Evolutionary conservation across 192 early-diverging fungal species (phyloP).

Genomic region (Backusella liffmaniae): DNA sequence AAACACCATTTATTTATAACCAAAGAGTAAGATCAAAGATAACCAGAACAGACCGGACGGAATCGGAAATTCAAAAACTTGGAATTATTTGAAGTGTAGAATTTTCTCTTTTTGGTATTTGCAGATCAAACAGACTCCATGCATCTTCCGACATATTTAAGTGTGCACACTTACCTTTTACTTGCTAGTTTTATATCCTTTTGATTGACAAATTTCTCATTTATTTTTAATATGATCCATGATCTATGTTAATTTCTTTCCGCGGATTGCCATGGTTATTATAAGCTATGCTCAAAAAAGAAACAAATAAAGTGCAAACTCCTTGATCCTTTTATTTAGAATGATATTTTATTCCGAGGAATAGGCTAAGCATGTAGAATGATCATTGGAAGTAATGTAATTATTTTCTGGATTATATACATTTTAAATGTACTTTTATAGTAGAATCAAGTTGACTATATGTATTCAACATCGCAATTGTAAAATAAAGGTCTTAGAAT

Average conservation of each 20-base stretch:
- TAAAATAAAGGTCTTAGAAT: not conserved
- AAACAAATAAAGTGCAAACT: not conserved
- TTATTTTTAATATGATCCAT: not conserved
- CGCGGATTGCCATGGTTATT: not conserved
- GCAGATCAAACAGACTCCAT: not conserved
- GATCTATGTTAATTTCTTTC: not conserved
- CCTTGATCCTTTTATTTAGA: not conserved
- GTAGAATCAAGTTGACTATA: not conserved
- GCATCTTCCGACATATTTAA: not conserved
- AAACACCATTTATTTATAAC: too few relatives aligned
- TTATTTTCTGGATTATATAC: not conserved
- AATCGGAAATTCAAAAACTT: conserved; percentile 1
- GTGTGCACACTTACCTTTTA: not conserved
- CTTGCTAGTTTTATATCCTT: not conserved
- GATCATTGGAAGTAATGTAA: not conserved
- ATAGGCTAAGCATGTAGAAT: not conserved
- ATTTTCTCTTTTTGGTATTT: not conserved
- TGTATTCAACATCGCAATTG: not conserved
- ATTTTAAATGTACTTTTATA: not conserved
- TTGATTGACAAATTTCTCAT: not conserved
- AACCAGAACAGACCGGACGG: not conserved
- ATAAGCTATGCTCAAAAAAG: not conserved
- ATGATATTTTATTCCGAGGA: not conserved
- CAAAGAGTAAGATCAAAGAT: not conserved
- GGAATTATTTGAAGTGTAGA: not conserved